Conservation (phyloP, 305 asterid species). For the Fraxinus ornus region DNA sequence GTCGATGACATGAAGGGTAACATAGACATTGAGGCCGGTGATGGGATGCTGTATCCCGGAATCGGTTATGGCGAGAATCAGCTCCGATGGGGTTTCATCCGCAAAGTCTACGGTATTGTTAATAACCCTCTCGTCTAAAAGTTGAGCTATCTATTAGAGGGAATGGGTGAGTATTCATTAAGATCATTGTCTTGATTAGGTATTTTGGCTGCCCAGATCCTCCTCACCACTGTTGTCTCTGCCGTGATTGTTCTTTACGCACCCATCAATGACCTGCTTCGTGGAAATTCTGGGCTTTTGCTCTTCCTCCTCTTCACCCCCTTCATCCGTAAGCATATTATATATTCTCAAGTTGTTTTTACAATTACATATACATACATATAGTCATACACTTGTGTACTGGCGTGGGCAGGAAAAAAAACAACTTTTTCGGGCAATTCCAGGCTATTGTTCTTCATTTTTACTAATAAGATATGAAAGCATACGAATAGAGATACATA, state of each 20-base stretch:
- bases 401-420: not conserved
- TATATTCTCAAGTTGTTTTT: not conserved
- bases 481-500: not conserved
- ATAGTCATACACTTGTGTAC: not conserved
- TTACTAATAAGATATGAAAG: not conserved
- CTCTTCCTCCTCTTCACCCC: constrained; percentile 75
- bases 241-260: constrained; percentile 66
- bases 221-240: constrained; percentile 74
- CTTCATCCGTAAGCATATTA: constrained; percentile 57
- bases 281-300: constrained; percentile 63
- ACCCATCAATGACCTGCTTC: constrained; percentile 79
- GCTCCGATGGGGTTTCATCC: constrained; percentile 96
- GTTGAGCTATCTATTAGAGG: not conserved
- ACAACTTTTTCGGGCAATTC: not conserved
- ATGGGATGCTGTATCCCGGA: constrained; percentile 66
- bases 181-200: not conserved
- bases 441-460: not conserved
- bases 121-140: not conserved
- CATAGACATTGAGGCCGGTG: constrained; percentile 83
- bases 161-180: not conserved
- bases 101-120: constrained; percentile 74
- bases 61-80: constrained; percentile 85
- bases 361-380: not conserved
- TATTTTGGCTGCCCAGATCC: constrained; percentile 85
- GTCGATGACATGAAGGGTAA: constrained; percentile 39